Evolutionary conservation across 257 asterid genomes (phyloP).

Genomic region (Penstemon eatonii): DNA sequence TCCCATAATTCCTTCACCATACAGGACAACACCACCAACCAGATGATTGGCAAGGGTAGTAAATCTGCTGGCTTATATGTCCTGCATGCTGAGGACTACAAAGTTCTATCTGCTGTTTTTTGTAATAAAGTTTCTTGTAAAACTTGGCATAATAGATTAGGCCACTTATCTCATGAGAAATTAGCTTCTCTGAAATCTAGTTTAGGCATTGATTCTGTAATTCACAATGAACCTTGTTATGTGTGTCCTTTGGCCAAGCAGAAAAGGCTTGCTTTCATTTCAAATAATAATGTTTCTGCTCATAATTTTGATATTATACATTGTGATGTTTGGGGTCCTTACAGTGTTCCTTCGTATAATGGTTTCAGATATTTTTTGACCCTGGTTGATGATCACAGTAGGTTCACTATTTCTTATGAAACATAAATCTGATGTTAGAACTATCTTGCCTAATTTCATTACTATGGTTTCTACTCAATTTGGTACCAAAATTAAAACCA

Average conservation of each 20-base stretch:
- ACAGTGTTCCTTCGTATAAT: too few species aligned
- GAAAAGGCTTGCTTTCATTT: rapidly evolving
- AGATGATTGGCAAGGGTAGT: neutral
- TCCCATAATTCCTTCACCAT: neutral
- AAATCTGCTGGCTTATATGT: neutral
- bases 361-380: too few species aligned
- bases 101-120: too few species aligned
- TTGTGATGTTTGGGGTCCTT: too few species aligned
- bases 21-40: neutral
- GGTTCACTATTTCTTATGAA: neutral
- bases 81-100: too few species aligned
- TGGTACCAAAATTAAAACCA: neutral
- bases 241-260: neutral
- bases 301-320: neutral
- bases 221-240: neutral
- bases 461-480: neutral
- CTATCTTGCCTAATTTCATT: neutral
- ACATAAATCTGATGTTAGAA: neutral
- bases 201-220: too few species aligned
- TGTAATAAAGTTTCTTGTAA: too few species aligned
- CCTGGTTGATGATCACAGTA: neutral
- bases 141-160: too few species aligned
- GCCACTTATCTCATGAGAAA: too few species aligned
- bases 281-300: neutral
- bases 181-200: too few species aligned